phyloP scores from a whole-genome alignment of 2,329 filamentous ascomycete species.

The Fusarium solani-melongenae region DNA sequence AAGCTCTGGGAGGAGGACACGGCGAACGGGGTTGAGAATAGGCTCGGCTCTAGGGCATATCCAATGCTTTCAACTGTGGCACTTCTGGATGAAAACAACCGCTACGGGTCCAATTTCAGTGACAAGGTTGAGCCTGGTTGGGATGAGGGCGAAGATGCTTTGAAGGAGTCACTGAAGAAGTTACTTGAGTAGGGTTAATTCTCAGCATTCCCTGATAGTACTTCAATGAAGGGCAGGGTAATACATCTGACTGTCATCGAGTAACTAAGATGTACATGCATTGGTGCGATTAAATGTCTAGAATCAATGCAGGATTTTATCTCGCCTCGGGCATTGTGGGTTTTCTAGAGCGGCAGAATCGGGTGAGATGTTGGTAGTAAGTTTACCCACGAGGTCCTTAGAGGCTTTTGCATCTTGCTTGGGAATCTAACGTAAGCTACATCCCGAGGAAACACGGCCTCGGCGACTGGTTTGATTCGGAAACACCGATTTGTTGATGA shows the following conservation, averaged over 20 bases:
- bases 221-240: too few species aligned
- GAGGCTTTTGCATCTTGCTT: not conserved
- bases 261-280: too few species aligned
- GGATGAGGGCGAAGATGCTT: not conserved
- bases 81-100: constrained; percentile 10
- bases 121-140: not conserved
- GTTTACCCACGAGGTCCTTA: not conserved
- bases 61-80: constrained; percentile 9
- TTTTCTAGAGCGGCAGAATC: not conserved
- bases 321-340: not conserved
- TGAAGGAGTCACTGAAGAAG: not conserved
- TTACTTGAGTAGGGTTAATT: not conserved
- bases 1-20: constrained; percentile 17
- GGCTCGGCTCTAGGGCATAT: constrained; percentile 6
- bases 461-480: not conserved
- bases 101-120: constrained; percentile 10
- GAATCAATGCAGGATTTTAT: too few species aligned
- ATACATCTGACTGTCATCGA: too few species aligned
- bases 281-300: too few species aligned
- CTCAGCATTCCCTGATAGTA: not conserved
- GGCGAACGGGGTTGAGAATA: constrained; percentile 1
- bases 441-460: not conserved
- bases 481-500: not conserved
- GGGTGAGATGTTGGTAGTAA: not conserved
- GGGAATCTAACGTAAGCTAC: not conserved